Evolutionary conservation across 805 yeast genomes (phyloP).

Genomic region (Saturnispora quitensis): DNA sequence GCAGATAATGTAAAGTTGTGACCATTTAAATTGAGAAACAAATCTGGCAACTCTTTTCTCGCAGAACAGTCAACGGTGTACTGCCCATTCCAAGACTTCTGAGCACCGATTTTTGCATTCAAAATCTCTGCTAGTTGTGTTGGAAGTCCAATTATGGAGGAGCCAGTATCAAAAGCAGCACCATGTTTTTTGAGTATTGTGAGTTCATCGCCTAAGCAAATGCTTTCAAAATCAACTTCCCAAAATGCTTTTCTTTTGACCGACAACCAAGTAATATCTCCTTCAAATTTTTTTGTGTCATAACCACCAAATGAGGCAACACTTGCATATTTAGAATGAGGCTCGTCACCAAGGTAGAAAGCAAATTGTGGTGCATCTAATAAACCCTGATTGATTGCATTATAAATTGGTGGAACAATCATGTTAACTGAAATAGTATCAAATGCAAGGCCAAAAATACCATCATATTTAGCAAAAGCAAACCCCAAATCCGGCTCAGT

Average conservation of each 20-base stretch:
- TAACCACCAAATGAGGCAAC: constrained; percentile 93
- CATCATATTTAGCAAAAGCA: constrained; percentile 98
- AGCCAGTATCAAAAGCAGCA: constrained; percentile 98
- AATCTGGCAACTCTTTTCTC: constrained; percentile 80
- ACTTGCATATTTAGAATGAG: constrained; percentile 69
- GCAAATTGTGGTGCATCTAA: constrained; percentile 82
- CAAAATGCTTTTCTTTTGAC: constrained; percentile 99
- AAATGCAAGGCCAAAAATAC: constrained; percentile 92
- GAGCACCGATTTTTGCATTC: constrained; percentile 94
- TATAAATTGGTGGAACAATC: constrained; percentile 90
- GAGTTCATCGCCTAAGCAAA: constrained; percentile 86
- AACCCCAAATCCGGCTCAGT: constrained; percentile 95
- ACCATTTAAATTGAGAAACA: constrained; percentile 85
- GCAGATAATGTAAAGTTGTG: constrained; percentile 85
- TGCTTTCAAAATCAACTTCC: constrained; percentile 92
- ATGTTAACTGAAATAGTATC: constrained; percentile 82
- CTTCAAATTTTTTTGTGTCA: constrained; percentile 65
- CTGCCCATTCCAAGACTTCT: constrained; percentile 96
- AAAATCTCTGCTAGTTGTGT: constrained; percentile 92
- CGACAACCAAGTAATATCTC: constrained; percentile 91
- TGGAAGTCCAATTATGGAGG: constrained; percentile 91
- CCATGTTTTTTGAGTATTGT: constrained; percentile 79
- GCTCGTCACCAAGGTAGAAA: constrained; percentile 78
- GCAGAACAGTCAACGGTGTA: constrained; percentile 84
- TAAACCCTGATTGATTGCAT: constrained; percentile 73